Base-by-base conservation (phyloP, 2,329 filamentous ascomycete genomes). In the Ophiostoma australiae region DNA sequence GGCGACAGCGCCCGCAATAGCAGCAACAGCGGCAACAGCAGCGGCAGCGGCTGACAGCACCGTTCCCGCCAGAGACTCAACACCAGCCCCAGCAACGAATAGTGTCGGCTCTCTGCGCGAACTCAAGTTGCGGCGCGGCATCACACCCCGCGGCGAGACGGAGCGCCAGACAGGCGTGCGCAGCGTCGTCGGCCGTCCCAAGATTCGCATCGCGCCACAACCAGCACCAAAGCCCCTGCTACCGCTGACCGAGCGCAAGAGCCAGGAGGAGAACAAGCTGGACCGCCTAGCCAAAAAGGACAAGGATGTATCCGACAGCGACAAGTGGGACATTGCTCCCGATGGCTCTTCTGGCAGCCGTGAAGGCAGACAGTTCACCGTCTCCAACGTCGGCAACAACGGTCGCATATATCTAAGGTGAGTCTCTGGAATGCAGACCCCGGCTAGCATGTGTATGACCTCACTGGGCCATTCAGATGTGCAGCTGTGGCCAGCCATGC, bases 381-480 rank as follows among this genome's bases (percentile, higher is more conserved):
- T 94, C 70, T 88, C 90, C 69, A 94, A 93, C 79, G 91, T 94
- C 72, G 91, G 91, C 33, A 91, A 93, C 78, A 93, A 93, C 80
- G 91, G 91, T 55, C 89, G 89, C 78, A 92, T 94, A 79, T 94
- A 93, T 79, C 79, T 94, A 75, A 91, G 90, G 90, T 94, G 87
- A 70, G 71, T 31, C 39, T 58, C 1, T 23, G 52, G 13, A 33
- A 63, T 44, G 65, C 65, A 23, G 33, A 3, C 2, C 17, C 20
- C 13, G 61, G 44, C 1, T 11, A 39, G 1, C 37, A 39, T 39
- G 37, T 48, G 44, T n/a, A 48, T 48, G 44, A 48, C 44, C 44
- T 48, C 44, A 48, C 44, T 20, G 44, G 27, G 13, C 27, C 8
- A 39, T 1, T 39, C 39, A 41, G 39, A 41, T 39, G 11, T 48